These are phyloP conservation scores for Calocybe indica DNA, from an alignment of 768 basidiomycete species.

Conservation along the genomic window DNA sequence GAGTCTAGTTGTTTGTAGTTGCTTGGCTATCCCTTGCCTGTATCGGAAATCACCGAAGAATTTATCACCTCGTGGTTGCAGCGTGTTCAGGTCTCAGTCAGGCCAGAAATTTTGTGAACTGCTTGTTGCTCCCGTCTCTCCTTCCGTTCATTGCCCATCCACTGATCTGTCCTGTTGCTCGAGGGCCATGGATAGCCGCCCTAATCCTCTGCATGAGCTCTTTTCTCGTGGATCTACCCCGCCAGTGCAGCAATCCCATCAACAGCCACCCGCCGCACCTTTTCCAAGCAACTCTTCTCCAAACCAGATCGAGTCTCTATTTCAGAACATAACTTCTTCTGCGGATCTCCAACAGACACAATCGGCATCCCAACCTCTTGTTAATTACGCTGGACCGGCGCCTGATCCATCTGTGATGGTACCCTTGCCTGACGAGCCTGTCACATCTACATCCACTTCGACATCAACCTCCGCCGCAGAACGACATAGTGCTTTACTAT, in stretches of 20 bases:
- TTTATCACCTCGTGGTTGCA: conserved; percentile 36
- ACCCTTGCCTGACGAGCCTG: conserved; percentile 39
- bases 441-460: conserved; percentile 35
- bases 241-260: conserved; percentile 25
- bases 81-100: conserved; percentile 27
- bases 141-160: conserved; percentile 5
- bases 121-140: conserved; percentile 8
- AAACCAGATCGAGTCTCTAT: conserved; percentile 63
- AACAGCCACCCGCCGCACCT: conserved; percentile 30
- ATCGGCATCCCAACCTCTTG: conserved; percentile 16
- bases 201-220: conserved; percentile 38
- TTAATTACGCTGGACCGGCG: conserved; percentile 26
- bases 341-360: conserved; percentile 29
- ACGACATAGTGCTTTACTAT: conserved; percentile 70
- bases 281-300: conserved; percentile 40
- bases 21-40: not conserved
- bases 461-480: conserved; percentile 45
- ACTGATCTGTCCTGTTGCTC: conserved; percentile 7
- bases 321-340: conserved; percentile 45
- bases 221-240: conserved; percentile 53
- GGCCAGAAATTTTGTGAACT: conserved; percentile 15
- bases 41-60: conserved; percentile 24
- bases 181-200: conserved; percentile 34
- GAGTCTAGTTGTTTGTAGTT: no score
- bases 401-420: conserved; percentile 32